Percentiles rank a stretch among this genome's conserved stretches.
Conservation (phyloP, 1,139 yeast genomes). For the Saccharomyces hybrid region DNA sequence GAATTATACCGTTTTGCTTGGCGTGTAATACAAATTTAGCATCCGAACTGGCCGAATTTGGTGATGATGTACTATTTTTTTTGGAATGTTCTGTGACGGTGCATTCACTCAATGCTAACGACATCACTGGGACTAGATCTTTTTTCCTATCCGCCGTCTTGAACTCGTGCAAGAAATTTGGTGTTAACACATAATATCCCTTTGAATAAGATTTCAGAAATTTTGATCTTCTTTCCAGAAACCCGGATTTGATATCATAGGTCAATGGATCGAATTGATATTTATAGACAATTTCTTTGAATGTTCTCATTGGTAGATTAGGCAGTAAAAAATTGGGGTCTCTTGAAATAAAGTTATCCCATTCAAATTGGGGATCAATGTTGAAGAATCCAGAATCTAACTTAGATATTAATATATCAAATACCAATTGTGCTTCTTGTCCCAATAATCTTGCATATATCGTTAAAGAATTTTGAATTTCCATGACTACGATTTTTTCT, state of each 20-base stretch:
- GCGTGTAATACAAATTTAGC: conserved; percentile 79
- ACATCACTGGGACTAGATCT: conserved; percentile 78
- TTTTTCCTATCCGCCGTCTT: conserved; percentile 73
- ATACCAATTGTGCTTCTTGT: conserved; percentile 59
- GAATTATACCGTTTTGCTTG: conserved; percentile 57
- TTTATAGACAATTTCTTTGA: conserved; percentile 55
- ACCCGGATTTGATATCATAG: conserved; percentile 66
- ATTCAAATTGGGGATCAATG: conserved; percentile 73
- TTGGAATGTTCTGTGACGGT: conserved; percentile 78
- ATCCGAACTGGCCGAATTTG: conserved; percentile 40
- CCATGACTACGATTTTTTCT: conserved; percentile 80
- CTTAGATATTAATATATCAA: conserved; percentile 57
- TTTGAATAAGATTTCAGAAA: conserved; percentile 79
- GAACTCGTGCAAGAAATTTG: conserved; percentile 83
- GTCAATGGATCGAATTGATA: conserved; percentile 69
- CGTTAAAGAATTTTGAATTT: conserved; percentile 72
- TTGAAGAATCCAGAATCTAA: conserved; percentile 66
- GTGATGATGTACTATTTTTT: conserved; percentile 30
- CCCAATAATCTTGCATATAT: conserved; percentile 61
- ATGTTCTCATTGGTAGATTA: conserved; percentile 57
- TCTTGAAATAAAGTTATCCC: conserved; percentile 73
- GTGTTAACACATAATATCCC: conserved; percentile 87
- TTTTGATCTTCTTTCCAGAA: conserved; percentile 81
- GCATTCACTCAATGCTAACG: conserved; percentile 74
- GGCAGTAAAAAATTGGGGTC: conserved; percentile 77